Conservation (phyloP, 257 asterid genomes). For the Plantago ovata region DNA sequence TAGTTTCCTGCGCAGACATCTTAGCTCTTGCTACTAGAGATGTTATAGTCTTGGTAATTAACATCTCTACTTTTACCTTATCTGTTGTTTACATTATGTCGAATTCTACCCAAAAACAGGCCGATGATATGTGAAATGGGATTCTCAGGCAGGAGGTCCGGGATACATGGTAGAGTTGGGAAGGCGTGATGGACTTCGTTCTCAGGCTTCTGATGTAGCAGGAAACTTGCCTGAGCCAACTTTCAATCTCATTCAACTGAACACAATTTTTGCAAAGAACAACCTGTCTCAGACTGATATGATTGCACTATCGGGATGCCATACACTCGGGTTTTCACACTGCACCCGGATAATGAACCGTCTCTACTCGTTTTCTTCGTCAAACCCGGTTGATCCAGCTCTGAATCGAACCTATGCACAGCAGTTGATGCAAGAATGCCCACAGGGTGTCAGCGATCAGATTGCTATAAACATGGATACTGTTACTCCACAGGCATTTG, state of each 20-base stretch:
- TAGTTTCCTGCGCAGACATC: conserved; percentile 73
- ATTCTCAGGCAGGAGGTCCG: conserved; percentile 64
- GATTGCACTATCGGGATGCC: conserved; percentile 68
- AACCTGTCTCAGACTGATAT: conserved; percentile 51
- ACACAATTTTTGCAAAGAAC: conserved; percentile 38
- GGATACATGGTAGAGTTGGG: conserved; percentile 58
- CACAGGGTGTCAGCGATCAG: conserved; percentile 40
- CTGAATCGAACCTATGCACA: conserved; percentile 54
- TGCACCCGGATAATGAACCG: conserved; percentile 60
- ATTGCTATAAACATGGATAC: conserved; percentile 57
- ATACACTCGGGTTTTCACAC: conserved; percentile 74
- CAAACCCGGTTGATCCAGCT: conserved; percentile 53
- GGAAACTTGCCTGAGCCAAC: conserved; percentile 59
- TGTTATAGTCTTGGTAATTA: conserved; percentile 51
- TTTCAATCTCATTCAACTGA: conserved; percentile 38
- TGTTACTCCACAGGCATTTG: conserved; percentile 49
- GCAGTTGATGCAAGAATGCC: conserved; percentile 54
- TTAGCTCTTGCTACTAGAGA: conserved; percentile 69
- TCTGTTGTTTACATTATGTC: neutral
- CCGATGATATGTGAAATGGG: neutral
- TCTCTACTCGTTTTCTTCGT: conserved; percentile 47
- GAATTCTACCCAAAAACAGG: too few species aligned
- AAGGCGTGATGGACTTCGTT: conserved; percentile 60
- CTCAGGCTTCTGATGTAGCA: conserved; percentile 48
- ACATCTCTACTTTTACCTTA: neutral